Evolutionary conservation across 768 basidiomycete species (phyloP), one percentile per base, ranked within the genome.

Genomic region (Termitomyces sp.): DNA sequence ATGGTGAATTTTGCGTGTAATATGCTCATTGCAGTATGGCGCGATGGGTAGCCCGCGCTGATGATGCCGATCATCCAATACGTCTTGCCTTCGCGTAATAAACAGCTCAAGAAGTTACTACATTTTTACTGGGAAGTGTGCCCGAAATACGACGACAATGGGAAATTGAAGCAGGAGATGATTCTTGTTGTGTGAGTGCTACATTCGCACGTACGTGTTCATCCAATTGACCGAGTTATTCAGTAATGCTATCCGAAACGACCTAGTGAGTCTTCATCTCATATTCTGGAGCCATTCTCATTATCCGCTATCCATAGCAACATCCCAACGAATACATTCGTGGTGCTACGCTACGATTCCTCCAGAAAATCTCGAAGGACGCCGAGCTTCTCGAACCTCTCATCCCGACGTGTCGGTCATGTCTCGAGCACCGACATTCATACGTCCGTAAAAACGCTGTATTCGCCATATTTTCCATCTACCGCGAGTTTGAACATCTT

Each of bases 271-370:
- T 77, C 32, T 32, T 32, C 32, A 32, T 20, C 18, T 20, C 16
- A 49, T 30, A 22, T n/a, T 54, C 12, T 33, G 10, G 32, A 53
- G 20, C 47, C 30, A 38, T 3, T 30, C 28, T 30, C 38, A 61
- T 56, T 8, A 46, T 54, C 22, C 54, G 49, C 54, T 35, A 54
- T 48, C 53, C 38, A 52, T 57, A 95, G 91, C 95, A 98, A 94
- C 97, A 99, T 67, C 95, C 96, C 9, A 98, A 99, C 66, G 97
- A 99, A 77, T 99, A 98, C 72, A 97, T 99, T 66, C 91, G 97
- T 38, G 97, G 97, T 46, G 92, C 94, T n/a, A 95, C 93, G 12
- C 84, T 98, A 35, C 89, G 97, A 26, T 96, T 95, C 76, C 81
- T 98, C 13, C 92, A 96, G 75, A 99, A 99, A 77, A 89, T 99